Evolutionary conservation across 163 green algal genomes (phyloP), one percentile per base, ranked within the genome.

Genomic region (Scenedesmus sp.): DNA sequence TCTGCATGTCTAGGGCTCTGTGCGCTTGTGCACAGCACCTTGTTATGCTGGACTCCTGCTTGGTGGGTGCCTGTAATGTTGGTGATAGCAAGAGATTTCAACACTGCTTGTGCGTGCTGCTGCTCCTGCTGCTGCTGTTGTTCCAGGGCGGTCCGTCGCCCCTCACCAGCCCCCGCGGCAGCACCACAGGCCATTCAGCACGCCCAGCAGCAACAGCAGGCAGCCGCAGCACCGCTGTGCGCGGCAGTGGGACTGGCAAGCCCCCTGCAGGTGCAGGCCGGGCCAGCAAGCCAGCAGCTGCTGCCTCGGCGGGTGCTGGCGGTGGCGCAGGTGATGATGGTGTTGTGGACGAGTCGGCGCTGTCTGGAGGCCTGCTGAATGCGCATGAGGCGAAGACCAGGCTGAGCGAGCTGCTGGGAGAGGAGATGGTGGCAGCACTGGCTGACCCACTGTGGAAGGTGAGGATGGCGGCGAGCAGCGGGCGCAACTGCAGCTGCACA

Each of bases 381-480:
- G 92, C 91, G 35, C 95, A 96, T 53, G 95, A 97, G 81, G 81
- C 81, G 4, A 72, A 88, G 79, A 30, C 6, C 33, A 49, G 65
- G 44, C 90, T 99, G 33, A 84, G 53, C 0, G 94, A 95, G 30
- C 37, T 96, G n/a, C 87, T 98, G n/a, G 95, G 95, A 9, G 94
- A 97, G 59, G 93, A 84, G 6, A 83, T 91, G 43, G 91, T 97
- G 22, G 90, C 93, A 44, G 70, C 85, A n/a, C 94, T 99, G 53
- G 90, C 93, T 80, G 94, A 94, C 80, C 90, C 95, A 22, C 92
- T 95, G 87, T 99, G 97, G 97, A 98, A 99, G 94, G 94, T 94
- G 68, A 12, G 92, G 3, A 24, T 33, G 51, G 59, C 59, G 9
- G 59, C 22, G 9, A 10, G 59, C 59, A 72, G 59, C 59, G 33